Percentiles rank a stretch among this genome's conserved stretches.
phyloP scores from a whole-genome alignment of 257 asterid genomes.

The Ophiorrhiza pumila region DNA sequence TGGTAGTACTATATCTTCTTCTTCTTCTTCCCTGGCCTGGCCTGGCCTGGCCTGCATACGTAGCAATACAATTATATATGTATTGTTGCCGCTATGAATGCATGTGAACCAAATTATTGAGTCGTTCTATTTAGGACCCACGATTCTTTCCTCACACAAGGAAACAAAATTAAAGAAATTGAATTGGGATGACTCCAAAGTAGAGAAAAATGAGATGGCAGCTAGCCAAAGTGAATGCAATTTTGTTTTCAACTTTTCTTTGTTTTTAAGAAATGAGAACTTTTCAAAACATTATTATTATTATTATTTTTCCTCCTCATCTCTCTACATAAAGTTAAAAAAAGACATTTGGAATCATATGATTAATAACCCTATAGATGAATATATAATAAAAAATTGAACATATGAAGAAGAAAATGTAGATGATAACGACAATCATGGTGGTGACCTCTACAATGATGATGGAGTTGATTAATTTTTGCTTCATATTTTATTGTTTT shows the following conservation, averaged over 20 bases:
- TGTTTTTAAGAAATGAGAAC: neutral
- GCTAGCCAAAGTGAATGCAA: neutral
- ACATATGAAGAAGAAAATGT: neutral
- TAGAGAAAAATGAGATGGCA: constrained; percentile 12
- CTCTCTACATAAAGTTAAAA: neutral
- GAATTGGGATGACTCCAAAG: neutral
- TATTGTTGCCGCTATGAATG: constrained; percentile 30
- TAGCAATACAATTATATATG: constrained; percentile 11
- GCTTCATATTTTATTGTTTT: constrained; percentile 8
- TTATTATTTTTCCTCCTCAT: neutral
- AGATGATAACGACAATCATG: constrained; percentile 18
- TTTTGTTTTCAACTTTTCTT: constrained; percentile 1
- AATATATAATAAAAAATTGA: constrained; percentile 3
- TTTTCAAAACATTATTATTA: neutral
- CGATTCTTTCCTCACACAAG: constrained; percentile 26
- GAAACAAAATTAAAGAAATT: constrained; percentile 24
- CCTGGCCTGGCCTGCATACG: too few species aligned
- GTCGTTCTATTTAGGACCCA: constrained; percentile 34
- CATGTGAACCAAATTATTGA: constrained; percentile 63
- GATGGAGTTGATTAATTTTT: constrained; percentile 20
- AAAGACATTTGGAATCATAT: constrained; percentile 12
- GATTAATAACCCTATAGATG: neutral
- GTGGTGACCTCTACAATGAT: constrained; percentile 17
- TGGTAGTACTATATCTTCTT: constrained; percentile 13
- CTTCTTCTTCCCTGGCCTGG: neutral